These are phyloP conservation scores for Fomitopsis pinicola DNA, from an alignment of 1,284 basidiomycete genomes.

Conservation along the genomic window DNA sequence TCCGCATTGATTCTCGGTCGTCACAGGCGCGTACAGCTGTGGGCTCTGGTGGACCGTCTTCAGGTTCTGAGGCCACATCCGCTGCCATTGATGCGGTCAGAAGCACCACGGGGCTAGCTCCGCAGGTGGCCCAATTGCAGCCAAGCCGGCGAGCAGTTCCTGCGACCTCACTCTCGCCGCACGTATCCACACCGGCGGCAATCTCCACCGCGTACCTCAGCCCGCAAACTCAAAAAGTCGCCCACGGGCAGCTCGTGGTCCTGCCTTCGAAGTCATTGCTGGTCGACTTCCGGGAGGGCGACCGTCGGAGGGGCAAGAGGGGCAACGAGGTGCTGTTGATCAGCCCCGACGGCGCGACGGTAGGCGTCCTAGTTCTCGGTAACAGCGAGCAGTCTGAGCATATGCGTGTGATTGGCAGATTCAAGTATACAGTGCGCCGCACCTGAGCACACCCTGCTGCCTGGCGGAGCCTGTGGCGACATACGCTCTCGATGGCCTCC, in stretches of 20 bases:
- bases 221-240: conserved; percentile 43
- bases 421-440: conserved; percentile 42
- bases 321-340: conserved; percentile 46
- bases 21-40: not conserved
- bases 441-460: conserved; percentile 44
- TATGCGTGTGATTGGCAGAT: conserved; percentile 27
- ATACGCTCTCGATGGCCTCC: conserved; percentile 34
- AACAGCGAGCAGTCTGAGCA: not conserved
- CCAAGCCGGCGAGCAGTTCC: not conserved
- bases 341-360: conserved; percentile 32
- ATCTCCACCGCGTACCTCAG: conserved; percentile 36
- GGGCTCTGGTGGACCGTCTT: no score
- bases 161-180: not conserved
- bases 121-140: not conserved
- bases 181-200: conserved; percentile 27
- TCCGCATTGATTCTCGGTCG: not conserved
- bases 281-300: conserved; percentile 51
- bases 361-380: conserved; percentile 11
- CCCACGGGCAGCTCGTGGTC: conserved; percentile 43
- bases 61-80: not conserved
- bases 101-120: no score
- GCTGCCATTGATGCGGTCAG: no score
- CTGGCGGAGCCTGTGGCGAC: conserved; percentile 37
- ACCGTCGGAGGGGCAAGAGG: conserved; percentile 40
- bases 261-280: conserved; percentile 44